These are phyloP conservation scores for Aureobasidium sp. DNA, from an alignment of 2,329 filamentous ascomycete genomes.

Conservation along the genomic window DNA sequence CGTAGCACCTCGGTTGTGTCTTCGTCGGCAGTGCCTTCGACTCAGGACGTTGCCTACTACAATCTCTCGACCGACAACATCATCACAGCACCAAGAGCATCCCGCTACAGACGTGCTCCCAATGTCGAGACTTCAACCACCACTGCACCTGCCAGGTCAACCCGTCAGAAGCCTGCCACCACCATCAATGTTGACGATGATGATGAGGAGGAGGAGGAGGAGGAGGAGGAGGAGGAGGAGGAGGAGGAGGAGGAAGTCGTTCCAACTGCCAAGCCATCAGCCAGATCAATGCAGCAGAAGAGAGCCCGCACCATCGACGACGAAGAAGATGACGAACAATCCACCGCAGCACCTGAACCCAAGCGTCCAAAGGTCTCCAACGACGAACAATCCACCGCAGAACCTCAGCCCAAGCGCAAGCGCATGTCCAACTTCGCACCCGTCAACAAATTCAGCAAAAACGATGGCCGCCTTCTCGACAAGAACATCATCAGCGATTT, in stretches of 20 bases:
- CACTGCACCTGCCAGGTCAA: not conserved
- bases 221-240: too few relatives aligned
- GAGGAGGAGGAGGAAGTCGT: not conserved
- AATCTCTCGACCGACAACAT: not conserved
- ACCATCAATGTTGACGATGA: not conserved
- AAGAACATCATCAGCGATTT: not conserved
- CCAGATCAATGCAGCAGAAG: not conserved
- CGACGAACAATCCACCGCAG: not conserved
- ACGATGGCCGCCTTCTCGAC: not conserved
- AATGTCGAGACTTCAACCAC: not conserved
- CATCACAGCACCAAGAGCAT: not conserved
- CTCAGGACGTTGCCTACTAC: slow-evolving; percentile 1
- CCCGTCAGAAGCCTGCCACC: not conserved
- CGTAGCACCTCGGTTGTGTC: not conserved
- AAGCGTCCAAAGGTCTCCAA: not conserved
- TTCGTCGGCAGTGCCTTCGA: not conserved
- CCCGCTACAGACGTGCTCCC: not conserved
- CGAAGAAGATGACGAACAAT: not conserved
- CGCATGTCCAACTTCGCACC: not conserved
- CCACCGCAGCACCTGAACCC: not conserved
- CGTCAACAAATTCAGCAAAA: not conserved
- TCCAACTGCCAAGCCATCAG: not conserved
- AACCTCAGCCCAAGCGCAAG: not conserved
- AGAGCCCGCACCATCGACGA: not conserved
- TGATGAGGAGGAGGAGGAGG: too few relatives aligned